A percentile compares a stretch with the other conserved stretches of the same genome.
These are phyloP conservation scores for Coemansia sp. DNA, from an alignment of 192 early-diverging fungal species.

Conservation along the genomic window DNA sequence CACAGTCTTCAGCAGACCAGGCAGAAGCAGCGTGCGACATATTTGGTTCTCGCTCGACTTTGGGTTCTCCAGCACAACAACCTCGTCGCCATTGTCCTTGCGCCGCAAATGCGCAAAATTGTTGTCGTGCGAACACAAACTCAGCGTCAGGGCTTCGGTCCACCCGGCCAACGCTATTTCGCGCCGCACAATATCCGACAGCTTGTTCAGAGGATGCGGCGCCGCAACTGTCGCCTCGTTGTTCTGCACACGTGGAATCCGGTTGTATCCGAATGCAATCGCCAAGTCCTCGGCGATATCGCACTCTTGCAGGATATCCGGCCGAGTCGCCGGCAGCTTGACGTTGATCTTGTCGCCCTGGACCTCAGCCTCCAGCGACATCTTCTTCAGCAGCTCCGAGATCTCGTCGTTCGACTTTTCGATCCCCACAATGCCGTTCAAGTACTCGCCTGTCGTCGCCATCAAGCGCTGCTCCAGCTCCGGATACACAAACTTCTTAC, in stretches of 20 bases:
- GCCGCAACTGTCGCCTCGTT: slow-evolving; percentile 80
- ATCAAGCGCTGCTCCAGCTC: slow-evolving; percentile 67
- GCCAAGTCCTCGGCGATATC: slow-evolving; percentile 98
- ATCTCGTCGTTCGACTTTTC: slow-evolving; percentile 68
- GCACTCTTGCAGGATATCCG: slow-evolving; percentile 94
- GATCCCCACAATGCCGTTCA: slow-evolving; percentile 86
- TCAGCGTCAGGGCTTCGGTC: slow-evolving; percentile 92
- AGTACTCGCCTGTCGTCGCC: slow-evolving; percentile 78
- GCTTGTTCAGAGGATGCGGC: slow-evolving; percentile 90
- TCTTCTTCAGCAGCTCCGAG: slow-evolving; percentile 73
- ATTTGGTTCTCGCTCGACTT: slow-evolving; percentile 91
- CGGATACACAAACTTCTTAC: slow-evolving; percentile 67
- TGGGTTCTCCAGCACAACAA: slow-evolving; percentile 88
- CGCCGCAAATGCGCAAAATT: slow-evolving; percentile 88
- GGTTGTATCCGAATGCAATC: slow-evolving; percentile 96
- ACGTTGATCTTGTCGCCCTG: slow-evolving; percentile 62
- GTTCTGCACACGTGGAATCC: slow-evolving; percentile 78
- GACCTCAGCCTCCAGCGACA: slow-evolving; percentile 76
- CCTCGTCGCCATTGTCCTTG: slow-evolving; percentile 73
- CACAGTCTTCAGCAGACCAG: slow-evolving; percentile 92
- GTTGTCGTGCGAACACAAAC: slow-evolving; percentile 97
- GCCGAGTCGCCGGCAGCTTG: slow-evolving; percentile 82
- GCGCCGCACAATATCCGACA: slow-evolving; percentile 79
- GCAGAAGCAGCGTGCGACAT: slow-evolving; percentile 88
- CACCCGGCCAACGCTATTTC: slow-evolving; percentile 90